Percentiles rank a stretch among this genome's conserved stretches.
phyloP scores from a whole-genome alignment of 192 early-diverging fungal genomes.

The Umbelopsis vinacea region DNA sequence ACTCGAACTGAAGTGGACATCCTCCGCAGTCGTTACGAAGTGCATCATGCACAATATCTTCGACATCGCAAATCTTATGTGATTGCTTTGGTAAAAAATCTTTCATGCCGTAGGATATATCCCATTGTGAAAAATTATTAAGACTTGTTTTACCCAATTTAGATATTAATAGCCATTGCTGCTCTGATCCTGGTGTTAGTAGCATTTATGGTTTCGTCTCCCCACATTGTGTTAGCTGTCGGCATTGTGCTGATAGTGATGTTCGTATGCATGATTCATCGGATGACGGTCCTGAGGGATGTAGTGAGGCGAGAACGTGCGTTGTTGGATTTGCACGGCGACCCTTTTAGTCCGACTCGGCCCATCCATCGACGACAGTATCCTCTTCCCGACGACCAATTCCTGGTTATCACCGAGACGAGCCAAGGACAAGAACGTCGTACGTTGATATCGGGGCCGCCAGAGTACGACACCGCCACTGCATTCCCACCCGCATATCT shows the following conservation, averaged over 20 bases:
- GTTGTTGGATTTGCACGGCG: neutral
- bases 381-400: constrained; percentile 7
- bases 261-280: constrained; percentile 9
- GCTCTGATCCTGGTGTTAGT: neutral
- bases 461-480: constrained; percentile 3
- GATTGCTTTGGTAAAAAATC: neutral
- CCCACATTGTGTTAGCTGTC: neutral
- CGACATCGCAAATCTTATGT: neutral
- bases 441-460: neutral
- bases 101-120: too few species aligned
- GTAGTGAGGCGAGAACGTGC: neutral
- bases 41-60: neutral
- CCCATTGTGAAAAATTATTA: neutral
- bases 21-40: neutral
- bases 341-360: neutral
- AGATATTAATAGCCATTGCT: neutral
- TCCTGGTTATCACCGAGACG: neutral
- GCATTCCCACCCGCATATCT: neutral
- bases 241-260: neutral
- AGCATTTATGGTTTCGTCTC: neutral
- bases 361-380: neutral
- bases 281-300: neutral
- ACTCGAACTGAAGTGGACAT: neutral
- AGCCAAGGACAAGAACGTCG: constrained; percentile 5
- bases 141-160: neutral